A percentile compares a stretch with the other conserved stretches of the same genome.
These are phyloP conservation scores for Peronospora tabacina DNA, from an alignment of 352 stramenopile genomes.

Conservation along the genomic window DNA sequence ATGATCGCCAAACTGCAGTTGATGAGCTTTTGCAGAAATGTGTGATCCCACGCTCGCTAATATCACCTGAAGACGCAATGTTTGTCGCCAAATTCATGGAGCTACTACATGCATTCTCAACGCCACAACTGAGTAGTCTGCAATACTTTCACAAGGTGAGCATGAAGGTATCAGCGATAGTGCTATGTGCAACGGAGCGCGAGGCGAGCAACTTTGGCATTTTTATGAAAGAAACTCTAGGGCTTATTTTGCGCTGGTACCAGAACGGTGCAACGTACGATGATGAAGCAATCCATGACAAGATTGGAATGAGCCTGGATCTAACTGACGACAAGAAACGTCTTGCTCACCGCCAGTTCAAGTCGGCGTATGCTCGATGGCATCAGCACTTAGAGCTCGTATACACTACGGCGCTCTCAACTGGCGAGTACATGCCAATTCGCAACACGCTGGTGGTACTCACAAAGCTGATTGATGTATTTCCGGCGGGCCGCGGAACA, in stretches of 20 bases:
- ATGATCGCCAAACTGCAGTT: constrained; percentile 42
- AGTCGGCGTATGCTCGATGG: constrained; percentile 65
- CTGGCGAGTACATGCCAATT: constrained; percentile 77
- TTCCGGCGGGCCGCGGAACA: constrained; percentile 50
- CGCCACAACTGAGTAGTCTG: constrained; percentile 60
- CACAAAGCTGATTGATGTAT: constrained; percentile 87
- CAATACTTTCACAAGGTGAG: constrained; percentile 81
- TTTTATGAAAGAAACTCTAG: constrained; percentile 76
- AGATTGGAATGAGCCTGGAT: constrained; percentile 69
- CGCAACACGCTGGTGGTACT: constrained; percentile 80
- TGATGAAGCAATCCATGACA: constrained; percentile 62
- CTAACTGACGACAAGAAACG: constrained; percentile 51
- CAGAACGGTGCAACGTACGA: constrained; percentile 72
- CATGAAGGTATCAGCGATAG: constrained; percentile 65
- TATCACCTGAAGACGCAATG: constrained; percentile 79
- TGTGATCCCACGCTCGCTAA: constrained; percentile 62
- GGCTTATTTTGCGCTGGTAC: constrained; percentile 66
- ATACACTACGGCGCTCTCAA: constrained; percentile 52
- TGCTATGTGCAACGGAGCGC: constrained; percentile 76
- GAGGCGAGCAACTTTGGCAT: constrained; percentile 84
- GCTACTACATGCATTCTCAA: constrained; percentile 63
- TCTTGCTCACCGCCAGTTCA: constrained; percentile 67
- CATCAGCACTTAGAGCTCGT: constrained; percentile 62
- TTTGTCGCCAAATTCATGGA: constrained; percentile 85
- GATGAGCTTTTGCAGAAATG: constrained; percentile 74